Percentiles rank a stretch among this genome's conserved stretches.
Conservation (phyloP, 345 rosid genomes). For the Salix koriyanagi region DNA sequence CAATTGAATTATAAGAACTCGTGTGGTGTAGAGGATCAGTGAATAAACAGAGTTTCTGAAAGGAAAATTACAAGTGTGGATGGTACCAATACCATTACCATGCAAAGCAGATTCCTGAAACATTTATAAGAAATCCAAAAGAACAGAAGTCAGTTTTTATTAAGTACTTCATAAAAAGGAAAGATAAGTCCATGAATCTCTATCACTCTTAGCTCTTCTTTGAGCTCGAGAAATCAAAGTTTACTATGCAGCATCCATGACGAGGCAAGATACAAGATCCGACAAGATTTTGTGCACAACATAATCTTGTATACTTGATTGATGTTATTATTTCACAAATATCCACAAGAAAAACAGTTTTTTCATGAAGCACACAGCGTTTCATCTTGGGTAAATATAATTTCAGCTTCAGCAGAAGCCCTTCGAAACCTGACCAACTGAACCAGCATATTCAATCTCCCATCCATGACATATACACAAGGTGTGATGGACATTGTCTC, state of each 20-base stretch:
- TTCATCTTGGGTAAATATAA: conserved; percentile 58
- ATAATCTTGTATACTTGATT: neutral
- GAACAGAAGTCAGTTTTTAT: neutral
- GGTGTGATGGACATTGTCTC: conserved; percentile 58
- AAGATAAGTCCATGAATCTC: neutral
- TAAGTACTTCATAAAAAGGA: neutral
- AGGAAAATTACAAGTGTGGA: neutral
- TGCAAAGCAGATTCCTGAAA: neutral
- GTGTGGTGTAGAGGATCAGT: neutral
- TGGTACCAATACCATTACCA: neutral
- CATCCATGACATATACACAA: conserved; percentile 45
- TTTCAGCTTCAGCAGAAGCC: conserved; percentile 68
- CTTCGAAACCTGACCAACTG: conserved; percentile 66
- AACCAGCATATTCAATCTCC: conserved; percentile 58
- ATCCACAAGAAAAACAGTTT: neutral
- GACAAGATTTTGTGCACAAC: neutral
- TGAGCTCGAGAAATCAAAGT: neutral
- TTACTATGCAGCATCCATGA: neutral
- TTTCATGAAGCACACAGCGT: conserved; percentile 1
- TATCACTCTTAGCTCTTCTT: neutral
- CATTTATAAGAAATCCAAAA: neutral
- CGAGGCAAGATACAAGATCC: neutral
- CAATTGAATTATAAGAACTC: neutral
- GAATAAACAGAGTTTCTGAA: neutral
- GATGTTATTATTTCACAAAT: neutral